These are phyloP conservation scores for Rickenella mellea DNA, from an alignment of 768 basidiomycete genomes.

Conservation along the genomic window DNA sequence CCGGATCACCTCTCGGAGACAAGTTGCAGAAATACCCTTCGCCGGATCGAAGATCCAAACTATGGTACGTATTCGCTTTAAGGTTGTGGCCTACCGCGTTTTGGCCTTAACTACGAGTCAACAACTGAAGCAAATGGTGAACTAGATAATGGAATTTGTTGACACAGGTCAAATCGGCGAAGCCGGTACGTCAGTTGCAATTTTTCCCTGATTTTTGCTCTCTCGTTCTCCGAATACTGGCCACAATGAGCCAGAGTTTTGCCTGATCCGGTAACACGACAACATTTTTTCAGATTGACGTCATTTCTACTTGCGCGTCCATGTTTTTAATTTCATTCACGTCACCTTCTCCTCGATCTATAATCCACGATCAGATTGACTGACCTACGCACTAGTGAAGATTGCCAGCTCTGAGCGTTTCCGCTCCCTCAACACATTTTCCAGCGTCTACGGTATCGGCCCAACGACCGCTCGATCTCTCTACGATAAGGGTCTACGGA, in stretches of 20 bases:
- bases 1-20: conserved; percentile 6
- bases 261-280: no score
- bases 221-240: no score
- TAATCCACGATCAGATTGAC: no score
- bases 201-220: not conserved
- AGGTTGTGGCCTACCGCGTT: not conserved
- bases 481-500: conserved; percentile 57
- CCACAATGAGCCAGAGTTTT: no score
- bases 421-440: conserved; percentile 45
- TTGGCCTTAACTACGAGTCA: conserved; percentile 2
- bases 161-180: conserved; percentile 46
- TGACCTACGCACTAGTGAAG: conserved; percentile 28
- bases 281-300: not conserved
- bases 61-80: conserved; percentile 17
- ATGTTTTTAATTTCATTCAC: no score
- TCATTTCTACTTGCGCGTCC: no score
- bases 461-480: conserved; percentile 57
- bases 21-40: conserved; percentile 19
- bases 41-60: conserved; percentile 28
- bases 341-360: no score
- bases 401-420: conserved; percentile 44
- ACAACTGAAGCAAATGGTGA: not conserved
- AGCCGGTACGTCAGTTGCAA: conserved; percentile 40
- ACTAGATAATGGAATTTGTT: conserved; percentile 56
- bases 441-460: conserved; percentile 66